Evolutionary conservation across 345 rosid species (phyloP).

Genomic region (Eucalyptus pauciflora): DNA sequence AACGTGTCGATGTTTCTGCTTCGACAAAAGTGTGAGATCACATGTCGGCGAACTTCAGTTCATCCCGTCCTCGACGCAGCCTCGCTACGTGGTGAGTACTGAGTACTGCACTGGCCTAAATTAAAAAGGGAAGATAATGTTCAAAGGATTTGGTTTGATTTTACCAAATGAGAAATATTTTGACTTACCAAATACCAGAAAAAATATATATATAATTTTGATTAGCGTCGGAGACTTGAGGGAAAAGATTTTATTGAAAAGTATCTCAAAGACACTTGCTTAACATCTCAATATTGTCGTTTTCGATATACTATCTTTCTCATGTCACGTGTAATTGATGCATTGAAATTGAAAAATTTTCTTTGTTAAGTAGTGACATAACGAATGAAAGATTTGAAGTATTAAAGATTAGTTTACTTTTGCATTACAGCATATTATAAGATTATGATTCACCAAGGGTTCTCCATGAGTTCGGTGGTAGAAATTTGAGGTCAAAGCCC

Average conservation of each 20-base stretch:
- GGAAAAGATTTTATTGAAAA: background rate
- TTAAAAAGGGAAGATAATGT: background rate
- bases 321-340: background rate
- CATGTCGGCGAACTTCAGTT: background rate
- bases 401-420: background rate
- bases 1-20: background rate
- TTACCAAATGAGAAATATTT: background rate
- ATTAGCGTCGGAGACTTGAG: accelerated
- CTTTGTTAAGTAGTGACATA: no score
- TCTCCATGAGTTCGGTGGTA: background rate
- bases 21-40: background rate
- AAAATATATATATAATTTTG: background rate
- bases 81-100: background rate
- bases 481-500: background rate
- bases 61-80: background rate
- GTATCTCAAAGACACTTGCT: background rate
- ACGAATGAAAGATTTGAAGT: background rate
- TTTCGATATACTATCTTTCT: accelerated
- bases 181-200: background rate
- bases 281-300: background rate
- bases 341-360: background rate
- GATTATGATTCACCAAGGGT: background rate
- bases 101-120: background rate
- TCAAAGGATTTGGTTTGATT: background rate
- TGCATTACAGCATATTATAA: background rate